A percentile compares a stretch with the other conserved stretches of the same genome.
Evolutionary conservation across 768 basidiomycete species (phyloP).

Genomic region (Boletus speciosus): DNA sequence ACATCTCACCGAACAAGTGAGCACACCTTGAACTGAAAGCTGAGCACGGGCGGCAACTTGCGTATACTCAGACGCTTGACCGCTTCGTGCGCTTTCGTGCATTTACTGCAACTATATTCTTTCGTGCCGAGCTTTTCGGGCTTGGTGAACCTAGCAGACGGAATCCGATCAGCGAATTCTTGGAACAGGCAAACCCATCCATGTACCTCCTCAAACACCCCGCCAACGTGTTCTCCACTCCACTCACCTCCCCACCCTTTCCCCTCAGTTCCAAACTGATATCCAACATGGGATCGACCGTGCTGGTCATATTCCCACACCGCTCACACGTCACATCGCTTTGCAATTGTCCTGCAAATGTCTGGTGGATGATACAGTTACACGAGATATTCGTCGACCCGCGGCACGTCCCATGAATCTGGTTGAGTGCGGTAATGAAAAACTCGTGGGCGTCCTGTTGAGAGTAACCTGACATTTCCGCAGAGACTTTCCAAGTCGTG

Average conservation of each 20-base stretch:
- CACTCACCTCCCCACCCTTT: constrained; percentile 41
- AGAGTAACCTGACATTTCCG: constrained; percentile 85
- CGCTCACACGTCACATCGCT: constrained; percentile 88
- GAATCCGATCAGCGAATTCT: neutral
- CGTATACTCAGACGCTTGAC: constrained; percentile 83
- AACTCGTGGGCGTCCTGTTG: constrained; percentile 95
- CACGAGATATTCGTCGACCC: constrained; percentile 76
- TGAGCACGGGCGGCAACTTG: constrained; percentile 83
- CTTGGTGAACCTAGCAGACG: constrained; percentile 65
- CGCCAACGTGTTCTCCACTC: constrained; percentile 64
- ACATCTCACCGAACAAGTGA: neutral
- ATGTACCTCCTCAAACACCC: constrained; percentile 71
- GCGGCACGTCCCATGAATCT: constrained; percentile 77
- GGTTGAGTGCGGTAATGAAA: constrained; percentile 80
- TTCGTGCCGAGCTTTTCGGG: constrained; percentile 80
- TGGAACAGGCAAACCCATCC: neutral
- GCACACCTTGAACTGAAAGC: constrained; percentile 86
- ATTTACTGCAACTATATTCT: constrained; percentile 82
- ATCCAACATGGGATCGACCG: constrained; percentile 87
- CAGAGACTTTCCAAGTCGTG: constrained; percentile 74
- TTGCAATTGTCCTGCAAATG: constrained; percentile 82
- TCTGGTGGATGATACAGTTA: constrained; percentile 88
- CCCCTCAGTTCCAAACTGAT: constrained; percentile 80
- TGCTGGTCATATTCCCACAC: constrained; percentile 74
- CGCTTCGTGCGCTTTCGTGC: constrained; percentile 72